Evolutionary conservation across 2,329 filamentous ascomycete genomes (phyloP).

Genomic region (Fusarium subtropicale): DNA sequence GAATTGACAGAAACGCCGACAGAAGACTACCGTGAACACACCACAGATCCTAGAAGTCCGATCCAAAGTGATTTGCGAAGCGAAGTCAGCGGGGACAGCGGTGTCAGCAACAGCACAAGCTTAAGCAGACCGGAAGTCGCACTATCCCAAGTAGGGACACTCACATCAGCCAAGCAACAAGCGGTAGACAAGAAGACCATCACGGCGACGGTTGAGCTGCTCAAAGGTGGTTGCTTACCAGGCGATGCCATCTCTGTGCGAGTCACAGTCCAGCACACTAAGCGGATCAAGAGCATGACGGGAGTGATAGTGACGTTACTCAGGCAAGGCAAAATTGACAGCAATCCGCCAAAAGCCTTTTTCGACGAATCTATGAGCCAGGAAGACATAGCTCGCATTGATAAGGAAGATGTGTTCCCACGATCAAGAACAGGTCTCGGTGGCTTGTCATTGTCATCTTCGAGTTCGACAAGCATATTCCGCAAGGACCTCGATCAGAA

Average conservation of each 20-base stretch:
- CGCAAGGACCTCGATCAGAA: conserved; percentile 93
- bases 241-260: conserved; percentile 85
- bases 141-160: conserved; percentile 49
- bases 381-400: conserved; percentile 73
- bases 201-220: conserved; percentile 84
- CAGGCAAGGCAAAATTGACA: conserved; percentile 89
- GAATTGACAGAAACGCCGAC: conserved; percentile 56
- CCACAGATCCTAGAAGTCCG: conserved; percentile 55
- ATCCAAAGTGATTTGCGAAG: conserved; percentile 69
- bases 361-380: conserved; percentile 66
- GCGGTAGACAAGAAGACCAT: conserved; percentile 79
- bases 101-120: conserved; percentile 73
- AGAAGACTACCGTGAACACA: conserved; percentile 54
- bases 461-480: conserved; percentile 90
- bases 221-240: conserved; percentile 84
- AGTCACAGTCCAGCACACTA: conserved; percentile 87
- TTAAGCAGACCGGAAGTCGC: conserved; percentile 64
- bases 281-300: conserved; percentile 88
- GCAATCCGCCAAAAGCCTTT: conserved; percentile 66
- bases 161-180: conserved; percentile 55
- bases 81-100: conserved; percentile 77
- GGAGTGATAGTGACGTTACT: conserved; percentile 95
- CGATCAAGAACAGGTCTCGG: conserved; percentile 88
- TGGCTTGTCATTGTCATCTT: conserved; percentile 86
- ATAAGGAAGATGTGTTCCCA: conserved; percentile 87